Conservation (phyloP, 2,329 filamentous ascomycete genomes). For the Cordyceps farinosa region DNA sequence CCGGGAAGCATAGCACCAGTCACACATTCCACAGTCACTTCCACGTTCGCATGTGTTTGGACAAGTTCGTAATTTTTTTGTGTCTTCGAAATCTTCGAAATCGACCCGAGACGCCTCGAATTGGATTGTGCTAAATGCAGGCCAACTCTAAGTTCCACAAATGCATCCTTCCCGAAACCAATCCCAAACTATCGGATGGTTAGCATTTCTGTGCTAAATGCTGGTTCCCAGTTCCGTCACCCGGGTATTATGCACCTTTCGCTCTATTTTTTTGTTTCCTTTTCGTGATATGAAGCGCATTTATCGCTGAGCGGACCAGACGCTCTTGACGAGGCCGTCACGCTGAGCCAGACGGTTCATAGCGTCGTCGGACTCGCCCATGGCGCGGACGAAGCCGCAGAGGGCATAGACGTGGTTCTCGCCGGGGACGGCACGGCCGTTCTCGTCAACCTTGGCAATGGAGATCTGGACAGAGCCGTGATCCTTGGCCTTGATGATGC, state of each 20-base stretch:
- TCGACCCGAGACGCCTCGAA: slow-evolving; percentile 46
- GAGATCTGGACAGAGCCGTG: slow-evolving; percentile 98
- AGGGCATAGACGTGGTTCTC: slow-evolving; percentile 98
- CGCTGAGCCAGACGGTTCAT: slow-evolving; percentile 94
- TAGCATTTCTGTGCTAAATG: slow-evolving; percentile 10
- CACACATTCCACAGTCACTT: slow-evolving; percentile 25
- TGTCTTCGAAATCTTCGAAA: slow-evolving; percentile 42
- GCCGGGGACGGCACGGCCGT: slow-evolving; percentile 86
- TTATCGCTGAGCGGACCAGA: slow-evolving; percentile 79
- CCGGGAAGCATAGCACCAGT: slow-evolving; percentile 37
- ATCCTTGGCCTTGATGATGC: slow-evolving; percentile 99
- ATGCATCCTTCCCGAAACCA: slow-evolving; percentile 38
- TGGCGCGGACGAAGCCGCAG: slow-evolving; percentile 94
- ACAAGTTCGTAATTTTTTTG: slow-evolving; percentile 32
- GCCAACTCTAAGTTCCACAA: slow-evolving; percentile 41
- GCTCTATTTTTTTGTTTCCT: slow-evolving; percentile 19
- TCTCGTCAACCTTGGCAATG: slow-evolving; percentile 98
- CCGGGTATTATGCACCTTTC: slow-evolving; percentile 23
- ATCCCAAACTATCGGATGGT: slow-evolving; percentile 26
- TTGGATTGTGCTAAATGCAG: slow-evolving; percentile 42
- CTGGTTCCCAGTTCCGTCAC: slow-evolving; percentile 5
- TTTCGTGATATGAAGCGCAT: slow-evolving; percentile 21
- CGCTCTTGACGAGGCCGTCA: slow-evolving; percentile 94
- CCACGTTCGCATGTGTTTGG: slow-evolving; percentile 23
- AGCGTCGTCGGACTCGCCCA: slow-evolving; percentile 96